These are phyloP conservation scores for Leccinum broughii DNA, from an alignment of 768 basidiomycete genomes.

Conservation along the genomic window DNA sequence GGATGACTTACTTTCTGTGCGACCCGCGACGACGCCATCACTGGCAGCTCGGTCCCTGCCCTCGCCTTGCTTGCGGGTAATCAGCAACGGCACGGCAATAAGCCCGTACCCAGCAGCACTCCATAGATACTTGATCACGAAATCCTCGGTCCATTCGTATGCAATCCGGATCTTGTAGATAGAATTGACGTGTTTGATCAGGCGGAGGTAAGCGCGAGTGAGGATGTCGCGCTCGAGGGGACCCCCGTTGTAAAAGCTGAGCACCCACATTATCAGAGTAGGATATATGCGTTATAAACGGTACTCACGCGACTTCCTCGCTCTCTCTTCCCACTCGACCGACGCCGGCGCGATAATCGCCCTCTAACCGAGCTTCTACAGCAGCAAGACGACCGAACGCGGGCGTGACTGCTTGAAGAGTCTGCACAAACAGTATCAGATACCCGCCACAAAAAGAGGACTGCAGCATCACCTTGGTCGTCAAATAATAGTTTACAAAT, in stretches of 20 bases:
- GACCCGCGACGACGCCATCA: slow-evolving; percentile 43
- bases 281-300: not conserved
- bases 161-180: slow-evolving; percentile 94
- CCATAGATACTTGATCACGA: slow-evolving; percentile 96
- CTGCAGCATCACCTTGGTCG: slow-evolving; percentile 45
- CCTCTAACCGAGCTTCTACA: slow-evolving; percentile 83
- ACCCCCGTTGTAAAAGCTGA: slow-evolving; percentile 91
- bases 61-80: slow-evolving; percentile 47
- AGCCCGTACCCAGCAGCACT: slow-evolving; percentile 78
- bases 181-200: slow-evolving; percentile 88
- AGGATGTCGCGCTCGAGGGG: slow-evolving; percentile 80
- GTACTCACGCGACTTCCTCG: slow-evolving; percentile 86
- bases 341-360: slow-evolving; percentile 89
- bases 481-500: slow-evolving; percentile 84
- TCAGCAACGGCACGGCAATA: slow-evolving; percentile 87
- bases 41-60: slow-evolving; percentile 7
- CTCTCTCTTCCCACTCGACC: slow-evolving; percentile 83
- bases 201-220: slow-evolving; percentile 67
- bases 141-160: slow-evolving; percentile 96
- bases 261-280: not conserved
- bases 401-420: slow-evolving; percentile 83
- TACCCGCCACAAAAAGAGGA: not conserved
- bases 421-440: slow-evolving; percentile 21
- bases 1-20: slow-evolving; percentile 48
- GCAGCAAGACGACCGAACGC: slow-evolving; percentile 91